Conservation (phyloP, 2,329 filamentous ascomycete species). For the Neurospora crassa region DNA sequence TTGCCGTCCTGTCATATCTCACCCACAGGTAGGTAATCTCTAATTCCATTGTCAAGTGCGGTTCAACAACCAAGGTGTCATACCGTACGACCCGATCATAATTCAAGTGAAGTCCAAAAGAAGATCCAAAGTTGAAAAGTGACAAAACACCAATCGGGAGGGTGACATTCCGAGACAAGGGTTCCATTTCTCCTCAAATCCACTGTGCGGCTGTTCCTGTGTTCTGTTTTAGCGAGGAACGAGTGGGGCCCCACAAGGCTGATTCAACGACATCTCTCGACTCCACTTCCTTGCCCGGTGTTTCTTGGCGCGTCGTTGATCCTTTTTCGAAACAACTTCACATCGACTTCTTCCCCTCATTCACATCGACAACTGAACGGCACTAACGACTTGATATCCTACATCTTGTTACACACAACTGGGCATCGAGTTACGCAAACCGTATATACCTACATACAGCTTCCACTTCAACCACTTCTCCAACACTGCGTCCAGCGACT, state of each 20-base stretch:
- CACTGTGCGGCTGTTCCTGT: not conserved
- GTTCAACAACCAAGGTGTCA: not conserved
- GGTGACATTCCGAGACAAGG: not conserved
- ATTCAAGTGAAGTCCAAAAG: not conserved
- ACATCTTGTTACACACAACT: not conserved
- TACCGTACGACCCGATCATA: not conserved
- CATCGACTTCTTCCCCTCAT: not conserved
- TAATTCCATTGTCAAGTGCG: not conserved
- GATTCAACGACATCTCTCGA: constrained; percentile 1
- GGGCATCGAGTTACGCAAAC: not conserved
- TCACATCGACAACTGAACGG: not conserved
- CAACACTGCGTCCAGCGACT: not conserved
- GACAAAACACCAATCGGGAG: not conserved
- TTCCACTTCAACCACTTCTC: not conserved
- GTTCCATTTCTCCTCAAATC: not conserved
- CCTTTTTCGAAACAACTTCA: not conserved
- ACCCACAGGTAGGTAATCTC: not conserved
- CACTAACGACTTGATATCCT: not conserved
- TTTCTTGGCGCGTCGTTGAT: not conserved
- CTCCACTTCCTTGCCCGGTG: not conserved
- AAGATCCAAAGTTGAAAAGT: not conserved
- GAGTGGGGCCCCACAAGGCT: constrained; percentile 1
- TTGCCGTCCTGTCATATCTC: not conserved
- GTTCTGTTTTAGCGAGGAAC: not conserved
- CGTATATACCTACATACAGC: not conserved